These are phyloP conservation scores for Eimeria acervulina DNA, from an alignment of 169 alveolate genomes.

Conservation along the genomic window DNA sequence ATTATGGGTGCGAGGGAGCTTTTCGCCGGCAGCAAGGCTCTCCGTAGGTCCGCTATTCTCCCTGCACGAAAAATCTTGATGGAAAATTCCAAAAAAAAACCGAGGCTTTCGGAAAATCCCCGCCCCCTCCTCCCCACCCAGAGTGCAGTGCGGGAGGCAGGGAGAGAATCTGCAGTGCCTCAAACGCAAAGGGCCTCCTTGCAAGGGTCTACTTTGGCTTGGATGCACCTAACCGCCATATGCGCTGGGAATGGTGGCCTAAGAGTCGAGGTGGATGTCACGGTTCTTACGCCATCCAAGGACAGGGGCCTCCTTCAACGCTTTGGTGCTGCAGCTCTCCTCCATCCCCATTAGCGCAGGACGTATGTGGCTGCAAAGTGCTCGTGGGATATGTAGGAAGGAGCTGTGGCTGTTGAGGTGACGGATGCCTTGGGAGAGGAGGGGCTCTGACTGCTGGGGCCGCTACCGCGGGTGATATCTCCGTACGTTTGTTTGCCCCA, in stretches of 20 bases:
- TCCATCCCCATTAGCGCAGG: slow-evolving; percentile 42
- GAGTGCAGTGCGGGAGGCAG: neutral
- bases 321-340: neutral
- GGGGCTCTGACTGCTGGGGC: slow-evolving; percentile 22
- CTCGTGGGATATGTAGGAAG: slow-evolving; percentile 64
- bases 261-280: neutral
- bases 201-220: neutral
- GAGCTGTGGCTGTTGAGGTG: slow-evolving; percentile 66
- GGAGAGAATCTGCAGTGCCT: neutral
- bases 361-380: slow-evolving; percentile 83
- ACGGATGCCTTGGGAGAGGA: slow-evolving; percentile 19
- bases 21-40: neutral
- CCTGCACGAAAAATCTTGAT: neutral
- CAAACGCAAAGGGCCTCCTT: neutral
- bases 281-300: neutral
- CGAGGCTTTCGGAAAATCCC: neutral
- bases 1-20: neutral
- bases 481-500: slow-evolving; percentile 91
- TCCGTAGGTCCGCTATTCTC: neutral
- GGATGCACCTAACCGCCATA: neutral
- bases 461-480: slow-evolving; percentile 88
- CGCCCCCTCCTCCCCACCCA: neutral
- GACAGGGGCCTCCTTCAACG: neutral
- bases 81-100: slow-evolving; percentile 28
- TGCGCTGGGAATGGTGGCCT: neutral